phyloP scores from a whole-genome alignment of 176 grass and related monocot genomes.

The Oryza coarctata region DNA sequence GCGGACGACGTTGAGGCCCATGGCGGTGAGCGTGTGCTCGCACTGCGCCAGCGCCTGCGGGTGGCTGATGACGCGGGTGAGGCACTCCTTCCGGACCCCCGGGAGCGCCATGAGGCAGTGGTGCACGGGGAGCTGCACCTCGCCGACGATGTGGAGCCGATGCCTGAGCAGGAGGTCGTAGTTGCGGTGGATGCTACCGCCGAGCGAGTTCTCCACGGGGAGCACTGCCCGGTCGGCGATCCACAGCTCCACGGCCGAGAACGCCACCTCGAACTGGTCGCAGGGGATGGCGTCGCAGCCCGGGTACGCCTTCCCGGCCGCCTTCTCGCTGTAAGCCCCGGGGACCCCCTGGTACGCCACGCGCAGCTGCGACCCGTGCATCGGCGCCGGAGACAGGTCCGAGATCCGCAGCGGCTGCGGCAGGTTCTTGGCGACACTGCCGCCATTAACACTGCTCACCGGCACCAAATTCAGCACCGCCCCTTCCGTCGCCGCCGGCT shows the following conservation, averaged over 20 bases:
- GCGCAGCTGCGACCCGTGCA: conserved; percentile 81
- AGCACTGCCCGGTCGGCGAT: conserved; percentile 92
- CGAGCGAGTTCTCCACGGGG: conserved; percentile 90
- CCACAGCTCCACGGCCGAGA: conserved; percentile 92
- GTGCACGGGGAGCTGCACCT: conserved; percentile 93
- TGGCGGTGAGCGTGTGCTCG: conserved; percentile 80
- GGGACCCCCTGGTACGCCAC: conserved; percentile 95
- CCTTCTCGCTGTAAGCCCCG: conserved; percentile 92
- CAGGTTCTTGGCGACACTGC: conserved; percentile 35
- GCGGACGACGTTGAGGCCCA: conserved; percentile 92
- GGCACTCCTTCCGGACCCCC: conserved; percentile 76
- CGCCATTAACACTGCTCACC: conserved; percentile 25
- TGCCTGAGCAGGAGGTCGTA: conserved; percentile 96
- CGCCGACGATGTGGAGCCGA: conserved; percentile 93
- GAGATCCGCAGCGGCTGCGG: conserved; percentile 60
- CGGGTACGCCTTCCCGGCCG: conserved; percentile 84
- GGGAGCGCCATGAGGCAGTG: conserved; percentile 94
- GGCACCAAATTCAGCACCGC: conserved; percentile 41
- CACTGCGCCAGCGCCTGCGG: conserved; percentile 95
- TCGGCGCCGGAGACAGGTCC: conserved; percentile 81
- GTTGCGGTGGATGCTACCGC: conserved; percentile 97
- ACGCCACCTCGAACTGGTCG: conserved; percentile 98
- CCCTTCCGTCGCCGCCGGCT: neutral
- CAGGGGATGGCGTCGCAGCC: conserved; percentile 84
- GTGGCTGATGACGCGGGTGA: conserved; percentile 91